A percentile compares a stretch with the other conserved stretches of the same genome.
phyloP scores from a whole-genome alignment of 176 grass and related monocot genomes.

The Miscanthus lutarioriparius region DNA sequence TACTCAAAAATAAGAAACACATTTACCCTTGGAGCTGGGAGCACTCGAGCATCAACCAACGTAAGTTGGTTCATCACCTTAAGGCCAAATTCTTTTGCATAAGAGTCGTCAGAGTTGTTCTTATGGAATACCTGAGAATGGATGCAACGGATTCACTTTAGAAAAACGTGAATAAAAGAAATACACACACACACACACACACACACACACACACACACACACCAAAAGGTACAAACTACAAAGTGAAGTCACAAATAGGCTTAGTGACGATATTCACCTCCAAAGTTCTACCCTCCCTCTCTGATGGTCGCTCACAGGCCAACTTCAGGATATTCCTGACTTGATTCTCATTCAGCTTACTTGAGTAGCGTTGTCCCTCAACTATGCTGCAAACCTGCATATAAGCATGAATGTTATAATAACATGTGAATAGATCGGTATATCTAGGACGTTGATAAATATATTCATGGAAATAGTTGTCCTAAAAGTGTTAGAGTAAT shows the following conservation, averaged over 20 bases:
- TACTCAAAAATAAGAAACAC: neutral
- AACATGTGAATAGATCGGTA: neutral
- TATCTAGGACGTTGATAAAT: neutral
- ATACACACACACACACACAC: neutral
- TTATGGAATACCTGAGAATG: slow-evolving; percentile 48
- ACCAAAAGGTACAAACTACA: neutral
- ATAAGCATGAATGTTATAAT: neutral
- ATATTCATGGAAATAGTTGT: neutral
- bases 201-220: neutral
- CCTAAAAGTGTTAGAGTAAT: neutral
- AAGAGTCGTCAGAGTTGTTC: slow-evolving; percentile 55
- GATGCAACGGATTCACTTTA: neutral
- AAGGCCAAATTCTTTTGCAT: slow-evolving; percentile 76
- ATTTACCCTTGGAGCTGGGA: slow-evolving; percentile 66
- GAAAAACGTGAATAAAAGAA: neutral
- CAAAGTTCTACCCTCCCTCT: slow-evolving; percentile 49
- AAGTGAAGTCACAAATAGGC: neutral
- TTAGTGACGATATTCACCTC: slow-evolving; percentile 32
- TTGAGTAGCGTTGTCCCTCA: slow-evolving; percentile 59
- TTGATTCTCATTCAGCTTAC: slow-evolving; percentile 68
- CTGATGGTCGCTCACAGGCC: slow-evolving; percentile 56
- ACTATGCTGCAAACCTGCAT: slow-evolving; percentile 70
- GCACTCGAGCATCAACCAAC: slow-evolving; percentile 65
- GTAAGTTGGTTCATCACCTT: slow-evolving; percentile 52
- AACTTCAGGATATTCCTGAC: slow-evolving; percentile 52